Evolutionary conservation across 768 basidiomycete species (phyloP), one percentile per base, ranked within the genome.

Genomic region (Pleurotus tuber-regium): DNA sequence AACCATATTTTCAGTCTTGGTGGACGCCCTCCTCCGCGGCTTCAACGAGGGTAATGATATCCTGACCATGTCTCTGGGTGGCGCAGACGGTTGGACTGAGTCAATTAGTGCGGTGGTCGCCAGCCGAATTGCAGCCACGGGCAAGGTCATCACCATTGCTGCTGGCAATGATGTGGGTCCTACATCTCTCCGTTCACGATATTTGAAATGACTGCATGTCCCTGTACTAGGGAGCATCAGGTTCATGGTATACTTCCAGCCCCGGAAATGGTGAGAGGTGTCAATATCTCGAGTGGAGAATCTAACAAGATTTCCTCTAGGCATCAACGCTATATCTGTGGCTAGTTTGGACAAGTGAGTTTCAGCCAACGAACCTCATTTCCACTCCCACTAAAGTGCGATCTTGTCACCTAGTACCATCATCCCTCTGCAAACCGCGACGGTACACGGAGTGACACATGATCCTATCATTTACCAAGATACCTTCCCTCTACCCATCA

Each of bases 31-130:
- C 11, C 70, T 83, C 6, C 73, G 62, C 47, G 83, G 77, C 9
- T 66, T 72, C 21, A 64, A 63, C 9, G 84, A 84, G 23, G 79
- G 77, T 0, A 70, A 77, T 54, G 80, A 88, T 60, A 76, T 90
- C 52, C 67, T 89, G 54, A 82, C 81, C 3, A 65, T 89, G 57
- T 85, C 83, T n/a, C 64, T 89, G 4, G 86, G 86, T 29, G 79
- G 80, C 11, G 56, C 74, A 3, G 73, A 77, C 54, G 85, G 84
- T 2, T 89, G 86, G 86, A 82, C 83, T 1, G 78, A 80, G 59
- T 71, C 73, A 19, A 66, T 77, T 7, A 65, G 68, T 40, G 60
- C 79, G 8, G 83, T 86, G 1, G 71, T 87, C 2, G 79, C 84
- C 1, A 80, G 78, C 57, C 67, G 84, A 39, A 76, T 89, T 33